Evolutionary conservation across 768 basidiomycete genomes (phyloP).

Genomic region (Amanita pallidorosea): DNA sequence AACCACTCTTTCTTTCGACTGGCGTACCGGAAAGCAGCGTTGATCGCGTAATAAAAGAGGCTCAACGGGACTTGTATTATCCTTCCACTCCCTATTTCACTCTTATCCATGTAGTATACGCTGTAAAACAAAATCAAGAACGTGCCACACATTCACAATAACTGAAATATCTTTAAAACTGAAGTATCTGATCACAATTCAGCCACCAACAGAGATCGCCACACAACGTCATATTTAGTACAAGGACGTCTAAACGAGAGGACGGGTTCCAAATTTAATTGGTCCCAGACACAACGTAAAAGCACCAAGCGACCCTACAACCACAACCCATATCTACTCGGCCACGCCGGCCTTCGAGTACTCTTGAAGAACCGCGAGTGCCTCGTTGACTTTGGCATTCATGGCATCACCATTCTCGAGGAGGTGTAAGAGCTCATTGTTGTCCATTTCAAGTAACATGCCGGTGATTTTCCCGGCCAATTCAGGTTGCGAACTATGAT

Average conservation of each 20-base stretch:
- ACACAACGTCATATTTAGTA: constrained; percentile 1
- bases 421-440: constrained; percentile 82
- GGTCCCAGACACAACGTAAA: constrained; percentile 3
- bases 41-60: constrained; percentile 45
- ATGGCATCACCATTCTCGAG: constrained; percentile 77
- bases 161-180: not conserved
- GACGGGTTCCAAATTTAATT: constrained; percentile 6
- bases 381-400: constrained; percentile 86
- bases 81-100: constrained; percentile 39
- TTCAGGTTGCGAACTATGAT: constrained; percentile 67
- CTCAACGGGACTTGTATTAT: constrained; percentile 57
- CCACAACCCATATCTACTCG: constrained; percentile 5
- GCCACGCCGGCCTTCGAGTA: constrained; percentile 37
- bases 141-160: not conserved
- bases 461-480: constrained; percentile 98
- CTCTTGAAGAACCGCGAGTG: constrained; percentile 79
- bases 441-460: constrained; percentile 99
- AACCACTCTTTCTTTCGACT: constrained; percentile 43
- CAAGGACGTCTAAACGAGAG: constrained; percentile 6
- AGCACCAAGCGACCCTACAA: not conserved
- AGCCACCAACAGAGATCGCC: not conserved
- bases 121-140: constrained; percentile 22
- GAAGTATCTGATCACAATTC: not conserved
- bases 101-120: constrained; percentile 51
- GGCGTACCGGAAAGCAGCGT: constrained; percentile 45